Conservation (phyloP, 2,329 filamentous ascomycete genomes). For the Aspergillus proliferans region DNA sequence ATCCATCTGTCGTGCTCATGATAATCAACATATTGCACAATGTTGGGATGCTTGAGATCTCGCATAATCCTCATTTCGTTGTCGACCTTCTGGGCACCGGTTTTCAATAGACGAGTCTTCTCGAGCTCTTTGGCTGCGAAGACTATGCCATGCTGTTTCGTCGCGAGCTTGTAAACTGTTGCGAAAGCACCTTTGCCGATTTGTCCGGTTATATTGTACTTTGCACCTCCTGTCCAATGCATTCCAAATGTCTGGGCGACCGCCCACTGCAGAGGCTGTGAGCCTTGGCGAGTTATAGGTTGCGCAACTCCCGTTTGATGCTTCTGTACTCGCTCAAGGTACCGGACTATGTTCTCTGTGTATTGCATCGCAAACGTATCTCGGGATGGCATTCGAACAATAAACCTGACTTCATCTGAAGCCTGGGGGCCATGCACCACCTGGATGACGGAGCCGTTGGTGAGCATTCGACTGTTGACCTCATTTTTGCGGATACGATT, state of each 20-base stretch:
- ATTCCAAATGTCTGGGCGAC: conserved; percentile 52
- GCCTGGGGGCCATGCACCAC: conserved; percentile 51
- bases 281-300: conserved; percentile 16
- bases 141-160: conserved; percentile 72
- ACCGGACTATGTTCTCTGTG: conserved; percentile 60
- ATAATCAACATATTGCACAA: conserved; percentile 86
- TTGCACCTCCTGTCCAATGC: conserved; percentile 72
- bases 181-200: conserved; percentile 95
- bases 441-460: conserved; percentile 65
- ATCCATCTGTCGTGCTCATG: conserved; percentile 73
- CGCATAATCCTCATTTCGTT: conserved; percentile 98
- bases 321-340: conserved; percentile 46
- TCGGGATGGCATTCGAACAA: conserved; percentile 75
- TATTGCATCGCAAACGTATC: conserved; percentile 65
- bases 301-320: conserved; percentile 16
- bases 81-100: conserved; percentile 83
- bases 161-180: conserved; percentile 82
- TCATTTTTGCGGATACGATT: conserved; percentile 54
- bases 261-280: conserved; percentile 29
- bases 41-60: conserved; percentile 73
- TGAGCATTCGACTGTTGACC: conserved; percentile 58
- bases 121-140: conserved; percentile 94
- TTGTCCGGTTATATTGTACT: conserved; percentile 74
- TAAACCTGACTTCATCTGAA: conserved; percentile 65
- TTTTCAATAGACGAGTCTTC: conserved; percentile 88